Percentiles rank a stretch among this genome's conserved stretches.
phyloP scores from a whole-genome alignment of 306 rosid species.

The Leucaena leucocephala region DNA sequence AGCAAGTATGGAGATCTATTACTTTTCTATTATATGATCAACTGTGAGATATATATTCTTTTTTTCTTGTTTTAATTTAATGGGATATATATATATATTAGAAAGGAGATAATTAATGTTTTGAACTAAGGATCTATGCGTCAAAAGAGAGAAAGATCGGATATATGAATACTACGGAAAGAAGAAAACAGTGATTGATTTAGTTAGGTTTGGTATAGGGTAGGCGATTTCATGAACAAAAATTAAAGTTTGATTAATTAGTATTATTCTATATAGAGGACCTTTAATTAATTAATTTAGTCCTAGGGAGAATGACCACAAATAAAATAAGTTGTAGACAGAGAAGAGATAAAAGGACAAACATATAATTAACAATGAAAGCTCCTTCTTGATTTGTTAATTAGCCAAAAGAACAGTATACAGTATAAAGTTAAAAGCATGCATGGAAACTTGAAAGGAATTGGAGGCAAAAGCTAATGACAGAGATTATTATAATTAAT shows the following conservation, averaged over 20 bases:
- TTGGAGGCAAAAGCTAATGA: too few species aligned
- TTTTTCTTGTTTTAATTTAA: too few species aligned
- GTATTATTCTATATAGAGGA: not conserved
- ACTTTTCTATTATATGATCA: too few species aligned
- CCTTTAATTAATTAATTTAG: not conserved
- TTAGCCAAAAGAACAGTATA: not conserved
- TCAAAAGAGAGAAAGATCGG: not conserved
- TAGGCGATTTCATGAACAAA: not conserved
- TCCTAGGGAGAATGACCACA: not conserved
- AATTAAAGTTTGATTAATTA: not conserved
- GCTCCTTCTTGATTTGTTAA: not conserved
- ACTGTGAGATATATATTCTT: too few species aligned
- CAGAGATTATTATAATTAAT: too few species aligned
- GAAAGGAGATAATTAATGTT: not conserved
- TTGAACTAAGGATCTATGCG: not conserved
- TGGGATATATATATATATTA: too few species aligned
- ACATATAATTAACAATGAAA: not conserved
- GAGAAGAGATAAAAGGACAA: slow-evolving; percentile 1
- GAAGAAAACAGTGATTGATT: not conserved
- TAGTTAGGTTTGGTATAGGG: not conserved
- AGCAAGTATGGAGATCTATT: too few species aligned
- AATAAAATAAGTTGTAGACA: not conserved
- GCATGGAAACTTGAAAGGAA: not conserved
- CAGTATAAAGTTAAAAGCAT: not conserved
- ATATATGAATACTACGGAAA: not conserved